Base-by-base conservation (phyloP, 106 monocot species). In the Ottelia alismoides region DNA sequence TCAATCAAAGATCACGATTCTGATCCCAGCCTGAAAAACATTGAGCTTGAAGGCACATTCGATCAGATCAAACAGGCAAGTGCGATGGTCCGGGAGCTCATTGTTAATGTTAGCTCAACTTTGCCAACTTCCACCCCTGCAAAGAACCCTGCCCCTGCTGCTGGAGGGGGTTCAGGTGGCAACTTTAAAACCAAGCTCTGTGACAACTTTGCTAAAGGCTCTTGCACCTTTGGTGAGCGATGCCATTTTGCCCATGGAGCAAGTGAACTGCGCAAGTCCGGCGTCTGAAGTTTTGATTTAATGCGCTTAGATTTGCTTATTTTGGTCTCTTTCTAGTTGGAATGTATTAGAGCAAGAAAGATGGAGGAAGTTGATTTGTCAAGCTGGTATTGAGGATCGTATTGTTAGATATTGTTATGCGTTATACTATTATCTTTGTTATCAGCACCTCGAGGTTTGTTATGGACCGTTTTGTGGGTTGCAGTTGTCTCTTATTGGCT, bases 51-150 rank as follows among this genome's bases (percentile, higher is more conserved):
- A 30, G 70, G 70, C 1, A 47, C 60, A 1, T 70, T 70, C 22
- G 70, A 70, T 7, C 70, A 70, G 55, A 70, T 70, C 11, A 70
- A 70, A 48, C 70, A 70, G 70, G 70, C 70, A 0, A 70, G 70
- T 31, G 70, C 70, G 0, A 70, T 70, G 70, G 70, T 70, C 2
- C 52, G 61, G 2, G 70, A 70, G 53, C 70, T 70, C 22, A 70
- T 70, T 19, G 61, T 70, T 7, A 70, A 70, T 45, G 16, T 70
- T 19, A 62, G 47, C 20, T 52, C 53, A 2, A n/a, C n/a, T n/a
- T n/a, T n/a, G n/a, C n/a, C 54, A 16, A 25, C 24, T 2, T 26
- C 28, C 12, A 35, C 62, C 1, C 28, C 55, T 29, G 10, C n/a
- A 3, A 44, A 26, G 27, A 23, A 29, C 23, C 0, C 29, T 6